Evolutionary conservation across 371 early-diverging fungal species (phyloP).

Genomic region (Mucor irregularis): DNA sequence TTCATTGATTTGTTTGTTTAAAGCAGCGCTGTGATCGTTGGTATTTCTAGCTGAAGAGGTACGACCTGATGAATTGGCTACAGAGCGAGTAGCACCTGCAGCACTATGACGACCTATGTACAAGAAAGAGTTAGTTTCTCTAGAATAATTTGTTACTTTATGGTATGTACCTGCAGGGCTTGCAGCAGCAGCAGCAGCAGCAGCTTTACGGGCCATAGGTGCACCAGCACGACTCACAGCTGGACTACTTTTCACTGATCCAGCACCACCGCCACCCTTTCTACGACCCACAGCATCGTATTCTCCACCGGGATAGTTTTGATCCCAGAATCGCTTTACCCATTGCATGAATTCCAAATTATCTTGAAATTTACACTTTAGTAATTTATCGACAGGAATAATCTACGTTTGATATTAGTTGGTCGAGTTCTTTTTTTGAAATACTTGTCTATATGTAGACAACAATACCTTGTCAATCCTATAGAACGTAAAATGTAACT

Average conservation of each 20-base stretch:
- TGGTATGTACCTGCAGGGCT: constrained; percentile 6
- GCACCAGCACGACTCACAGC: constrained; percentile 19
- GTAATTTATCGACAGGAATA: constrained; percentile 66
- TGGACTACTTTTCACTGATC: constrained; percentile 3
- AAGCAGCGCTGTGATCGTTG: too few relatives aligned
- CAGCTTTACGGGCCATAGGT: neutral
- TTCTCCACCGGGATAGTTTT: constrained; percentile 72
- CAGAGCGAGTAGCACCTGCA: constrained; percentile 12
- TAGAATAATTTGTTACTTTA: neutral
- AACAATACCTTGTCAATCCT: constrained; percentile 58
- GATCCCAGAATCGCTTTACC: constrained; percentile 89
- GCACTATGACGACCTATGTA: constrained; percentile 29
- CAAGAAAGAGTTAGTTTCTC: too few relatives aligned
- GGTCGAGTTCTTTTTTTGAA: too few relatives aligned
- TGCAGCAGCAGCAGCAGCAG: constrained; percentile 20
- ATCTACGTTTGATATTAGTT: neutral
- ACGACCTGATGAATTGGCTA: constrained; percentile 31
- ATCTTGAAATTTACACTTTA: constrained; percentile 94
- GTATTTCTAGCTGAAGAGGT: constrained; percentile 18
- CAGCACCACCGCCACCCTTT: constrained; percentile 66
- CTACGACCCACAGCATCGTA: constrained; percentile 85
- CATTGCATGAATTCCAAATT: constrained; percentile 96
- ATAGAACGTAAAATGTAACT: too few relatives aligned
- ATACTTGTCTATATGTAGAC: neutral
- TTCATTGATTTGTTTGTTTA: constrained; percentile 73